These are phyloP conservation scores for Leccinum disarticulatum DNA, from an alignment of 768 basidiomycete genomes.

Conservation along the genomic window DNA sequence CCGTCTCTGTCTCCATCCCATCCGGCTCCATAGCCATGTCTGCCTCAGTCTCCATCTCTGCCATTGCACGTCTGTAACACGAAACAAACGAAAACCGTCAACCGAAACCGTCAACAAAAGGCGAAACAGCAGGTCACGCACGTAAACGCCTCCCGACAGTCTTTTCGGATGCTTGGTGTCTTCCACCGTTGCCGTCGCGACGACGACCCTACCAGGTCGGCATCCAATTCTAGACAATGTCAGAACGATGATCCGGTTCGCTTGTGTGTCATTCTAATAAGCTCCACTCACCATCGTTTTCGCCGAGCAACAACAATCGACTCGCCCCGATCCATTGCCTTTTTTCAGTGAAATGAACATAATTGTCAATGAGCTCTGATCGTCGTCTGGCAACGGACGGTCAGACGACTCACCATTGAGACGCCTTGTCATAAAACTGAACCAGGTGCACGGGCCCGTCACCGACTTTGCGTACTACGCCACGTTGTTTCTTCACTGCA, in stretches of 20 bases:
- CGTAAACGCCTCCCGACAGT: conserved; percentile 65
- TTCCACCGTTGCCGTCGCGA: conserved; percentile 64
- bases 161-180: conserved; percentile 44
- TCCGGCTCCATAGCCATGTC: conserved; percentile 15
- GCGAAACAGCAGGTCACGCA: conserved; percentile 33
- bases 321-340: conserved; percentile 66
- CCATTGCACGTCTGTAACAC: conserved; percentile 38
- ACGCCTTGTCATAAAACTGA: conserved; percentile 73
- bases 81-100: background rate
- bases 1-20: conserved; percentile 1
- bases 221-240: conserved; percentile 56
- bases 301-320: conserved; percentile 65
- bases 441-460: conserved; percentile 58
- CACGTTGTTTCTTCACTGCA: conserved; percentile 30
- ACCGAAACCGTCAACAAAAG: background rate
- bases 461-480: conserved; percentile 34
- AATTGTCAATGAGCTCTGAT: background rate
- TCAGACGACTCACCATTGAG: conserved; percentile 53
- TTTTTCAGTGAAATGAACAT: background rate
- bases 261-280: background rate
- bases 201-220: conserved; percentile 53
- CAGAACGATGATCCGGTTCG: background rate
- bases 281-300: conserved; percentile 59
- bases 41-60: conserved; percentile 47
- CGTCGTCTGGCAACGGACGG: background rate